Conservation (phyloP, 306 rosid species). For the Citrullus mucosospermus region DNA sequence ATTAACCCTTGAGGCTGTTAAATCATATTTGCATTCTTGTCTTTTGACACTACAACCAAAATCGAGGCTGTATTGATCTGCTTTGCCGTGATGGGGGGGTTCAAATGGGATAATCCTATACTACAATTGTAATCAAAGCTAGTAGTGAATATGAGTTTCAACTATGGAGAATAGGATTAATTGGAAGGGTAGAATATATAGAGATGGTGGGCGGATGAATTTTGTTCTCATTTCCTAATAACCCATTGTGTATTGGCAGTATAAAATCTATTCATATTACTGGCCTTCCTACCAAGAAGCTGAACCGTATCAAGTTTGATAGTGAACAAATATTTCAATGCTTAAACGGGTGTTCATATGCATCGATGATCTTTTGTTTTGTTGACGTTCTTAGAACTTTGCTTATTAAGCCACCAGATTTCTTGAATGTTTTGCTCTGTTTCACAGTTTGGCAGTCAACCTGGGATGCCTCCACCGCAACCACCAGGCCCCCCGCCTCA, state of each 20-base stretch:
- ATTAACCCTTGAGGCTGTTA: background rate
- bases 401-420: background rate
- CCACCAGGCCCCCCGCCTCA: slow-evolving; percentile 29
- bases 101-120: background rate
- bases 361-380: background rate
- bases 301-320: background rate
- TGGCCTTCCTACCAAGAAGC: background rate
- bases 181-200: background rate
- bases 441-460: slow-evolving; percentile 59
- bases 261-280: background rate
- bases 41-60: background rate
- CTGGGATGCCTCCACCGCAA: slow-evolving; percentile 62
- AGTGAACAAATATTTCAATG: background rate
- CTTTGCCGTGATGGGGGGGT: background rate
- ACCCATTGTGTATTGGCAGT: background rate
- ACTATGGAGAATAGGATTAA: background rate
- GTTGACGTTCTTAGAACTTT: background rate
- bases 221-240: background rate
- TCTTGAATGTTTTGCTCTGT: background rate
- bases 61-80: background rate
- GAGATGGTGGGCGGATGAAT: background rate
- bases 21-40: background rate
- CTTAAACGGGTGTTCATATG: background rate
- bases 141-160: background rate
- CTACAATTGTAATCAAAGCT: background rate